These are phyloP conservation scores for Cenchrus fungigraminus DNA, from an alignment of 176 grass and related monocot genomes.

Conservation along the genomic window DNA sequence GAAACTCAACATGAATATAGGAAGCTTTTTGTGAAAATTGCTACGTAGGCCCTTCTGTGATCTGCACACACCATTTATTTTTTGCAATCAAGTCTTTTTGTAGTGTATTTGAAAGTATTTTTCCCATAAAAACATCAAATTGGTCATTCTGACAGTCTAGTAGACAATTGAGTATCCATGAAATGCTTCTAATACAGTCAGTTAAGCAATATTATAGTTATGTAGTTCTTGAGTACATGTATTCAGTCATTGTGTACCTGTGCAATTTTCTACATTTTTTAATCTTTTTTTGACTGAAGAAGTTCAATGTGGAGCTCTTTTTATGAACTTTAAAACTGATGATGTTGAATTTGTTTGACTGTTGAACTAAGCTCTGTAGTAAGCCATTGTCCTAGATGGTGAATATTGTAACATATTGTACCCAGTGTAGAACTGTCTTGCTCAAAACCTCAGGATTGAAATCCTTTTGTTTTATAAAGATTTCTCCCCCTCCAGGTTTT, in stretches of 20 bases:
- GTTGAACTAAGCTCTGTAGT: not conserved
- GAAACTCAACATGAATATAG: not conserved
- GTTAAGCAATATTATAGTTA: not conserved
- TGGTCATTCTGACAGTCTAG: not conserved
- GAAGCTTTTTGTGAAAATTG: not conserved
- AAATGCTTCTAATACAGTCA: not conserved
- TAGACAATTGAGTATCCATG: not conserved
- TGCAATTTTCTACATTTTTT: not conserved
- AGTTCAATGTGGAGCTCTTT: not conserved
- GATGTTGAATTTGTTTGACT: not conserved
- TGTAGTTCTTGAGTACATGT: not conserved
- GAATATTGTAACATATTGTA: not conserved
- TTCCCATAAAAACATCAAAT: not conserved
- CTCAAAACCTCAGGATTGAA: too few species aligned
- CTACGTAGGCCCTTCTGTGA: not conserved
- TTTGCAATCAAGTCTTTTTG: not conserved
- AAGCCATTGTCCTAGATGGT: not conserved
- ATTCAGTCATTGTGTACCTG: not conserved
- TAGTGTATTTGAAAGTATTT: not conserved
- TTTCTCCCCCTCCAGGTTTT: not conserved
- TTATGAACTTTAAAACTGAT: not conserved
- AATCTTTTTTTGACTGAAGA: not conserved
- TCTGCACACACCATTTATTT: not conserved
- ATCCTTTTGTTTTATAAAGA: not conserved
- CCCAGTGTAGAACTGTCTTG: not conserved